Percentiles rank a stretch among this genome's conserved stretches.
phyloP scores from a whole-genome alignment of 768 basidiomycete species.

The Suillus brevipes region DNA sequence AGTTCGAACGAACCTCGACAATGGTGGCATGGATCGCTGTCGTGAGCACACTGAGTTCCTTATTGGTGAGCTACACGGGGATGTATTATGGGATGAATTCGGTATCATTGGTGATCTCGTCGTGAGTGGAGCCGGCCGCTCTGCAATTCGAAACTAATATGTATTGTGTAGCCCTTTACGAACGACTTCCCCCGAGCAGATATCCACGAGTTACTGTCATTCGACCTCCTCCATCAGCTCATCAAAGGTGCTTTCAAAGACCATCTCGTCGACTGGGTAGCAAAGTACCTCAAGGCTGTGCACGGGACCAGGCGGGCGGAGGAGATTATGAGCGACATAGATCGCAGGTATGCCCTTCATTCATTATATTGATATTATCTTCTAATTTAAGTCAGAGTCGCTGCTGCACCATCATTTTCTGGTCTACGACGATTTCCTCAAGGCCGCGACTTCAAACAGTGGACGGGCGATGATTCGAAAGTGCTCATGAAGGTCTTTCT shows the following conservation, averaged over 20 bases:
- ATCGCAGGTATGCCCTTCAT: neutral
- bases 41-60: conserved; percentile 24
- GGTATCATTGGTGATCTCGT: conserved; percentile 36
- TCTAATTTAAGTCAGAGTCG: neutral
- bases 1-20: conserved; percentile 20
- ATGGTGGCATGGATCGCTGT: conserved; percentile 18
- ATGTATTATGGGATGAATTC: conserved; percentile 35
- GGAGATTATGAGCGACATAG: neutral
- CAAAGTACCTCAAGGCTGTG: neutral
- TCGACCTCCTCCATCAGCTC: conserved; percentile 1
- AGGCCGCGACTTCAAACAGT: neutral
- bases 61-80: conserved; percentile 24
- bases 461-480: neutral
- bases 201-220: neutral
- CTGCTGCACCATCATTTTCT: neutral
- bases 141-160: neutral
- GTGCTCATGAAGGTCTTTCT: neutral
- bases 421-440: neutral
- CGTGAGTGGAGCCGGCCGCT: conserved; percentile 16
- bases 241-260: conserved; percentile 3
- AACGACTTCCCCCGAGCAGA: neutral
- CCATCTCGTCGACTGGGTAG: neutral
- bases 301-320: too few relatives aligned
- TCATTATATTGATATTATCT: rapidly evolving
- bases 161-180: neutral